Conservation (phyloP, 2,329 filamentous ascomycete genomes). For the Claviceps quebecensis region DNA sequence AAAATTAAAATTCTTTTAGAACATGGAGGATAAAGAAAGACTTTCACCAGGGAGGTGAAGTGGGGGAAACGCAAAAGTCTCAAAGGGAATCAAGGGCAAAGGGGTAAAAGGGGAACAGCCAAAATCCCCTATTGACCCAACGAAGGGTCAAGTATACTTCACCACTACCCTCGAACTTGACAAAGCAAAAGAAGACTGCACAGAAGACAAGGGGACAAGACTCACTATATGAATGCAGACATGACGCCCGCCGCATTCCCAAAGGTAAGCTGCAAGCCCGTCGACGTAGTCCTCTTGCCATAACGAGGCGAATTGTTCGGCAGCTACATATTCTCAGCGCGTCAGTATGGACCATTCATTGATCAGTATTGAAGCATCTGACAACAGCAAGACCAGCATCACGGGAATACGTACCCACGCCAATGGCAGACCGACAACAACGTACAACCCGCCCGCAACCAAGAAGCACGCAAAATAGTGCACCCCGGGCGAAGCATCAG, state of each 20-base stretch:
- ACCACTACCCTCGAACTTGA: too few species aligned
- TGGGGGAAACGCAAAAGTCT: too few species aligned
- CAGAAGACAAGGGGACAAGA: background rate
- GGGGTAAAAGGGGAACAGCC: too few species aligned
- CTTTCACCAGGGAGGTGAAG: too few species aligned
- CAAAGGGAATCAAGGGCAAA: too few species aligned
- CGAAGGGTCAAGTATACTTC: too few species aligned
- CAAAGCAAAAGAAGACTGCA: too few species aligned
- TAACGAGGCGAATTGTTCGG: slow-evolving; percentile 60
- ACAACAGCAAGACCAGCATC: too few species aligned
- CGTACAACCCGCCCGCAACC: slow-evolving; percentile 56
- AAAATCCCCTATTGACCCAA: too few species aligned
- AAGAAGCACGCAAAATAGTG: slow-evolving; percentile 66
- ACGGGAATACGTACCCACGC: slow-evolving; percentile 28
- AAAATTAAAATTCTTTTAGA: background rate
- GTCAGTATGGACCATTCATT: background rate
- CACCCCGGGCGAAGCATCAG: slow-evolving; percentile 42
- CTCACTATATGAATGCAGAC: slow-evolving; percentile 50
- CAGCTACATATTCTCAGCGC: slow-evolving; percentile 17
- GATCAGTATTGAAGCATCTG: too few species aligned
- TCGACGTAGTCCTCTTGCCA: slow-evolving; percentile 60
- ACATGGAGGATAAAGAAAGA: background rate
- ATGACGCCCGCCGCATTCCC: slow-evolving; percentile 61
- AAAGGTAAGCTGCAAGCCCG: slow-evolving; percentile 54
- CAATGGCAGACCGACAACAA: slow-evolving; percentile 40